Evolutionary conservation across 768 basidiomycete species (phyloP).

Genomic region (Exidia glandulosa): DNA sequence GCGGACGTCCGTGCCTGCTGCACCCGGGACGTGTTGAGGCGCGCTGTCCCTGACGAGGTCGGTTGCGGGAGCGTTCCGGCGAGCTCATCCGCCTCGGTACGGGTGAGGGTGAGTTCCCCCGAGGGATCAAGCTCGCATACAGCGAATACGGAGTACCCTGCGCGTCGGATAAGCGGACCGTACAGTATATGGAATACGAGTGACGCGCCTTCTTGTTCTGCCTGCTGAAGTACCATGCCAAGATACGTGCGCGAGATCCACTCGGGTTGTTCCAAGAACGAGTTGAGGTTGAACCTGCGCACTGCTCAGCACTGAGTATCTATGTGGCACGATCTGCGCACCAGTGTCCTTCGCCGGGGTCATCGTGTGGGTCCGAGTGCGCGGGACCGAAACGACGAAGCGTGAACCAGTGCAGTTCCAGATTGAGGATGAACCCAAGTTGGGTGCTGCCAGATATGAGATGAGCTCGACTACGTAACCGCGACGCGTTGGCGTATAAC

Average conservation of each 20-base stretch:
- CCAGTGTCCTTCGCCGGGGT: conserved; percentile 58
- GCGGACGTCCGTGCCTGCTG: conserved; percentile 2
- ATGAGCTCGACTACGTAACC: conserved; percentile 3
- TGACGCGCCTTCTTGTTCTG: conserved; percentile 64
- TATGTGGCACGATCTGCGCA: not conserved
- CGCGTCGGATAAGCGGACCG: not conserved
- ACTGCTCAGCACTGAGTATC: not conserved
- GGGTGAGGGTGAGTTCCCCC: conserved; percentile 43
- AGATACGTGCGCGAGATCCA: conserved; percentile 80
- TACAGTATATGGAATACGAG: not conserved
- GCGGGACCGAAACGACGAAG: conserved; percentile 65
- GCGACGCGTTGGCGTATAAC: not conserved
- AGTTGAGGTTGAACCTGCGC: conserved; percentile 64
- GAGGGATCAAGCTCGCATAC: conserved; percentile 54
- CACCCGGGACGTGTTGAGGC: conserved; percentile 3
- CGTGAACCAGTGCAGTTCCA: conserved; percentile 83
- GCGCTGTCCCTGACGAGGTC: conserved; percentile 17
- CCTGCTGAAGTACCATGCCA: conserved; percentile 76
- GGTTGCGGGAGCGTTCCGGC: conserved; percentile 53
- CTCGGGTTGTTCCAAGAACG: conserved; percentile 55
- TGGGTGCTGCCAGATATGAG: conserved; percentile 43
- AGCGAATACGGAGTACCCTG: conserved; percentile 75
- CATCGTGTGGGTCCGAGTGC: conserved; percentile 23
- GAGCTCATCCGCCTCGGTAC: conserved; percentile 59
- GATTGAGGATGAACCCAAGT: conserved; percentile 79